Conservation (phyloP, 257 asterid genomes). For the Solanum virginianum region DNA sequence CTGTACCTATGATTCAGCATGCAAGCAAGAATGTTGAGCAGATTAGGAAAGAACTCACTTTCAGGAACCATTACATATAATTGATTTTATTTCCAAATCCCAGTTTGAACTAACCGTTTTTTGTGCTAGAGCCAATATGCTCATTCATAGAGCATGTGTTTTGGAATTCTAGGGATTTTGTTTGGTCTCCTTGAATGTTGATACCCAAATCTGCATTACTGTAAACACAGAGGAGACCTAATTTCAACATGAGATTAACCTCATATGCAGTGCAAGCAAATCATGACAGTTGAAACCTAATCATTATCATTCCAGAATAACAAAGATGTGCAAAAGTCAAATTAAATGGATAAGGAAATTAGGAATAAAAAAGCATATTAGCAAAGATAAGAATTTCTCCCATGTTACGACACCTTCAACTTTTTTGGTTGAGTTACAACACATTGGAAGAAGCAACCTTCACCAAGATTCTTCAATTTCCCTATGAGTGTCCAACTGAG, state of each 20-base stretch:
- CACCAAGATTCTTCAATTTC: neutral
- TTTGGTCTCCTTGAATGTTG: constrained; percentile 22
- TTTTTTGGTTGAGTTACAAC: neutral
- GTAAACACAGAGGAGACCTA: neutral
- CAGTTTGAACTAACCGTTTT: constrained; percentile 49
- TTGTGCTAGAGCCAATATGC: constrained; percentile 15
- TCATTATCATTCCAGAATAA: neutral
- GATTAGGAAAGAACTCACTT: neutral
- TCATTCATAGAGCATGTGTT: constrained; percentile 14
- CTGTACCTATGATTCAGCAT: constrained; percentile 12
- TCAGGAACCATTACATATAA: neutral
- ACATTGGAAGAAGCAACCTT: neutral
- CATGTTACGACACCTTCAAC: neutral
- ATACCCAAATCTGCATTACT: constrained; percentile 19
- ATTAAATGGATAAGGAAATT: neutral
- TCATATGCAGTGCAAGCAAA: neutral
- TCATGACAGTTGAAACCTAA: neutral
- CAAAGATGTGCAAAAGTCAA: neutral
- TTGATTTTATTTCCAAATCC: constrained; percentile 1
- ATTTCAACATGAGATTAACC: neutral
- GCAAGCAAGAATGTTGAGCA: neutral
- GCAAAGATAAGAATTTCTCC: neutral
- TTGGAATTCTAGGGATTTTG: constrained; percentile 15
- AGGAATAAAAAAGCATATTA: neutral
- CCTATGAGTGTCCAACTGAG: neutral